A percentile compares a stretch with the other conserved stretches of the same genome.
Evolutionary conservation across 1,284 basidiomycete genomes (phyloP).

Genomic region (Ceratobasidium sp.): DNA sequence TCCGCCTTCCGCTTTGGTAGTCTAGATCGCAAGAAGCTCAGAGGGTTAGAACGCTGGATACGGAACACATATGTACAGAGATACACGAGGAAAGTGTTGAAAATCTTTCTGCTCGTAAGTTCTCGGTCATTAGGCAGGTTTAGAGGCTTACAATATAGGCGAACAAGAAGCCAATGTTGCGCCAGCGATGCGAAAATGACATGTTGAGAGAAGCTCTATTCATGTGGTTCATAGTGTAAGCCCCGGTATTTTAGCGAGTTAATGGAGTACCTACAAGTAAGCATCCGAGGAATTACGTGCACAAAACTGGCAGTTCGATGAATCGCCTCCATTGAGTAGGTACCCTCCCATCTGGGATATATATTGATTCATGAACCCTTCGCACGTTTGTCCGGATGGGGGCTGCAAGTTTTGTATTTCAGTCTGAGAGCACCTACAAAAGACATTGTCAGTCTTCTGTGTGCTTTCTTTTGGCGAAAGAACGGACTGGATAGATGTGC

Average conservation of each 20-base stretch:
- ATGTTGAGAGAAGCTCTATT: conserved; percentile 73
- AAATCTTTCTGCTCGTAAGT: not conserved
- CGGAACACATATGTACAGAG: conserved; percentile 21
- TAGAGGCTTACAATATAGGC: conserved; percentile 52
- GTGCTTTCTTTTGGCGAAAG: not conserved
- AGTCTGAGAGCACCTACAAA: conserved; percentile 60
- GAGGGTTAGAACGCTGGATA: not conserved
- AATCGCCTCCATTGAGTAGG: conserved; percentile 73
- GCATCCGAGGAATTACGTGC: conserved; percentile 57
- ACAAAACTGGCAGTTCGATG: conserved; percentile 68
- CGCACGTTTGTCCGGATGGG: conserved; percentile 77
- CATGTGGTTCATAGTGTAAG: not conserved
- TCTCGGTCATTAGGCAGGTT: no score
- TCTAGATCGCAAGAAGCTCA: not conserved
- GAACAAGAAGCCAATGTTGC: conserved; percentile 76
- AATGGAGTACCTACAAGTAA: conserved; percentile 3
- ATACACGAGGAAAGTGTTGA: conserved; percentile 11
- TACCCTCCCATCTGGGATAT: conserved; percentile 74
- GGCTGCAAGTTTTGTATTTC: conserved; percentile 78
- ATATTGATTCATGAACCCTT: conserved; percentile 72
- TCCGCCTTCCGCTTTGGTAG: no score
- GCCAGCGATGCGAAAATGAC: conserved; percentile 68
- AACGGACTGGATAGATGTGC: not conserved
- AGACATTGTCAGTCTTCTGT: conserved; percentile 51
- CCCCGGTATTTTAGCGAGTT: not conserved